Conservation (phyloP, 108 stramenopile species). For the Skeletonema costatum region DNA sequence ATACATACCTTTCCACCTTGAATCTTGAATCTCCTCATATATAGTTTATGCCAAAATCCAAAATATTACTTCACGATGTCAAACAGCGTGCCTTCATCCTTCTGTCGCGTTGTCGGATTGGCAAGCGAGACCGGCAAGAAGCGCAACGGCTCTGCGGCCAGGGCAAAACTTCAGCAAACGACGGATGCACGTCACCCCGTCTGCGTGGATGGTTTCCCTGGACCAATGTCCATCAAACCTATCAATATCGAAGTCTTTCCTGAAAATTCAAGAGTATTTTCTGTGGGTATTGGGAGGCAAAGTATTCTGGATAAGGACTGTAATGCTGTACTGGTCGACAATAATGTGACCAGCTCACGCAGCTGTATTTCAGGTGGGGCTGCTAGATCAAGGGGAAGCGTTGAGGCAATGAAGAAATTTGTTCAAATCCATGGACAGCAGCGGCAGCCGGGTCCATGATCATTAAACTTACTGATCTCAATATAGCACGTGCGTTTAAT, state of each 20-base stretch:
- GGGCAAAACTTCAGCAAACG: neutral
- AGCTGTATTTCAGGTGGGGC: slow-evolving; percentile 4
- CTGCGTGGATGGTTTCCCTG: neutral
- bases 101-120: slow-evolving; percentile 10
- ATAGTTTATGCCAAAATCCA: no score
- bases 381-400: slow-evolving; percentile 7
- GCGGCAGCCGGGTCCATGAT: neutral
- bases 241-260: neutral
- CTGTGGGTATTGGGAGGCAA: neutral
- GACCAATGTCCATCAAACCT: neutral
- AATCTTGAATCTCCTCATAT: neutral
- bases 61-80: neutral
- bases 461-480: slow-evolving; percentile 2
- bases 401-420: slow-evolving; percentile 11
- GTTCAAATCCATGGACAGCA: slow-evolving; percentile 5
- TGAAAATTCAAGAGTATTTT: neutral
- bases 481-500: slow-evolving; percentile 7
- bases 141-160: slow-evolving; percentile 4
- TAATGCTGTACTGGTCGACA: neutral
- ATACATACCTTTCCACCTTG: neutral
- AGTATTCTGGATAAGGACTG: neutral
- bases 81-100: neutral
- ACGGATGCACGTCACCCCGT: neutral
- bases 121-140: slow-evolving; percentile 8
- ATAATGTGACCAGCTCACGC: neutral